Evolutionary conservation across 1,139 yeast species (phyloP).

Genomic region (Debaryomyces sp.): DNA sequence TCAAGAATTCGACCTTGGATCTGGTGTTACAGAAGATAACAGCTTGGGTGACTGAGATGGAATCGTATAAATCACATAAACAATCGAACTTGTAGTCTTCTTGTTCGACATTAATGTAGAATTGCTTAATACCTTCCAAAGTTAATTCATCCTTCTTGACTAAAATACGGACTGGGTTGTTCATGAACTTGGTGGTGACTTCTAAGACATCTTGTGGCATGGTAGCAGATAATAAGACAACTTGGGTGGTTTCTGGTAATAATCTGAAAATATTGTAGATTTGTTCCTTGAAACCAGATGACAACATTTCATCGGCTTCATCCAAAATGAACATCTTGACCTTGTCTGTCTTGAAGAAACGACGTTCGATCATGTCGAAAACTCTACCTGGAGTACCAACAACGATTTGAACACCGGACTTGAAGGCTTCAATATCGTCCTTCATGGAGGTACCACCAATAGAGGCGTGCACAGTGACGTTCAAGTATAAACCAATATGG

Average conservation of each 20-base stretch:
- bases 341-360: constrained; percentile 85
- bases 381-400: constrained; percentile 99
- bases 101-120: constrained; percentile 89
- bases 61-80: constrained; percentile 94
- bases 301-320: constrained; percentile 99
- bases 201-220: constrained; percentile 97
- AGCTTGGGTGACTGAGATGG: constrained; percentile 97
- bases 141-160: constrained; percentile 99
- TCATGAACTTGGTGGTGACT: constrained; percentile 96
- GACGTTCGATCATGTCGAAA: constrained; percentile 94
- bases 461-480: constrained; percentile 95
- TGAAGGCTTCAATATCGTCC: constrained; percentile 92
- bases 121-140: constrained; percentile 97
- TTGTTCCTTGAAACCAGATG: constrained; percentile 97
- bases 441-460: constrained; percentile 96
- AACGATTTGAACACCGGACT: constrained; percentile 91
- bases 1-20: constrained; percentile 93
- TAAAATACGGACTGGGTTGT: constrained; percentile 94
- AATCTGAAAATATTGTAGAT: constrained; percentile 94
- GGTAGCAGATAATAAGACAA: constrained; percentile 94
- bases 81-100: constrained; percentile 95
- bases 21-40: constrained; percentile 99
- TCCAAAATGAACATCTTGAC: constrained; percentile 97
- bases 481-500: constrained; percentile 91
- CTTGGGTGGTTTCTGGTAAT: constrained; percentile 94